phyloP scores from a whole-genome alignment of 164 flowering plant species.

The Kingdonia uniflora region DNA sequence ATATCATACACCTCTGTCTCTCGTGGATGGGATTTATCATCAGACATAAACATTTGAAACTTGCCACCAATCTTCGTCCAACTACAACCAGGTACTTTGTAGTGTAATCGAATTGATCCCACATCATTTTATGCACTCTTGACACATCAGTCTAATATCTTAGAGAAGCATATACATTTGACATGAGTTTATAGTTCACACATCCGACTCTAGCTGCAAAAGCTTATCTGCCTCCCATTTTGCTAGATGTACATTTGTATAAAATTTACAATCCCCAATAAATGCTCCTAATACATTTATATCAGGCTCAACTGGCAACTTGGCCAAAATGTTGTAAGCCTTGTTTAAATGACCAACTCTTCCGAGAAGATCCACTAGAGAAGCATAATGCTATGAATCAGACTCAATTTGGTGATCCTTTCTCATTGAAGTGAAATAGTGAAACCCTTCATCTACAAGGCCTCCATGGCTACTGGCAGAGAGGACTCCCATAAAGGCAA shows the following conservation, averaged over 20 bases:
- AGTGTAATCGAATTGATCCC: constrained; percentile 19
- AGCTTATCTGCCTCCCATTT: constrained; percentile 50
- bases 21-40: constrained; percentile 31
- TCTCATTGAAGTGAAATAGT: constrained; percentile 42
- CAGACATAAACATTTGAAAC: constrained; percentile 26
- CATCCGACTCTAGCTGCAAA: constrained; percentile 34
- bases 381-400: constrained; percentile 53
- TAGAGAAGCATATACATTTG: constrained; percentile 43
- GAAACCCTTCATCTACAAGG: constrained; percentile 37
- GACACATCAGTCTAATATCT: constrained; percentile 49
- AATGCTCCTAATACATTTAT: constrained; percentile 39
- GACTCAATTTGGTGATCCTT: constrained; percentile 31
- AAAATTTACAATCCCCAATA: constrained; percentile 45
- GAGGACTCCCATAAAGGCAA: constrained; percentile 48
- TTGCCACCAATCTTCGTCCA: constrained; percentile 40
- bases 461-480: constrained; percentile 72
- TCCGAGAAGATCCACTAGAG: constrained; percentile 57
- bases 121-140: constrained; percentile 33
- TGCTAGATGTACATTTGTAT: constrained; percentile 31
- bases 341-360: constrained; percentile 49
- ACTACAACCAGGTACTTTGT: constrained; percentile 53
- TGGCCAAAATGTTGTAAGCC: constrained; percentile 30
- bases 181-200: constrained; percentile 39
- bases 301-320: constrained; percentile 28
- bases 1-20: constrained; percentile 20